Percentiles rank a stretch among this genome's conserved stretches.
These are phyloP conservation scores for Gilbertella persicaria DNA, from an alignment of 371 early-diverging fungal genomes.

Conservation along the genomic window DNA sequence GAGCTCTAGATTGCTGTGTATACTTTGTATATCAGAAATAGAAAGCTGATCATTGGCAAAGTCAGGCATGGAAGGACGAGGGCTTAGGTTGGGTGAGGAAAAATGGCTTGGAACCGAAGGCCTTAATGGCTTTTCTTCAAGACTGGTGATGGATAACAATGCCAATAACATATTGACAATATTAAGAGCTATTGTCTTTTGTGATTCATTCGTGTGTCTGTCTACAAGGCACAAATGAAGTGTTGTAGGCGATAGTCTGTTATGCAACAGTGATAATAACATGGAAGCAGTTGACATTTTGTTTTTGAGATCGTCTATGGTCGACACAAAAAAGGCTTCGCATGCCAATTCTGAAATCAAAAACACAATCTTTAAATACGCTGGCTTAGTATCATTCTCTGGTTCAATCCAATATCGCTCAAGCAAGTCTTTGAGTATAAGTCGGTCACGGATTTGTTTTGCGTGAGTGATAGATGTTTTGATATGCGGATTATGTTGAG, in stretches of 20 bases:
- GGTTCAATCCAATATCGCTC: slow-evolving; percentile 43
- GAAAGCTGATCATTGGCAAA: background rate
- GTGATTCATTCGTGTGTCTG: slow-evolving; percentile 9
- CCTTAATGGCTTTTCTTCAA: slow-evolving; percentile 2
- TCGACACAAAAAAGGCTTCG: slow-evolving; percentile 28
- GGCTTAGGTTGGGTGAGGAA: slow-evolving; percentile 26
- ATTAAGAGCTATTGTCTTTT: slow-evolving; percentile 20
- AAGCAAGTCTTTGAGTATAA: slow-evolving; percentile 31
- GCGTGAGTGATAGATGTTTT: background rate
- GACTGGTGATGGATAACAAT: slow-evolving; percentile 22
- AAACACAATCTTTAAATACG: slow-evolving; percentile 28
- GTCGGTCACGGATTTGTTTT: slow-evolving; percentile 16
- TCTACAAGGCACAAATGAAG: slow-evolving; percentile 13
- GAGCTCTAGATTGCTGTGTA: slow-evolving; percentile 2
- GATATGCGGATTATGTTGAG: slow-evolving; percentile 11
- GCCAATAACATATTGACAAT: slow-evolving; percentile 28
- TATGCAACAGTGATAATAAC: slow-evolving; percentile 22
- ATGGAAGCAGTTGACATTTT: slow-evolving; percentile 19
- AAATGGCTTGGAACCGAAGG: slow-evolving; percentile 1
- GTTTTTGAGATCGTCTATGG: slow-evolving; percentile 20
- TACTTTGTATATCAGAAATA: slow-evolving; percentile 8
- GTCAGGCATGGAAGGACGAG: slow-evolving; percentile 24
- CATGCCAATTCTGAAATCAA: slow-evolving; percentile 36
- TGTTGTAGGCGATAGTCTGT: slow-evolving; percentile 26
- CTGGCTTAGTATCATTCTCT: slow-evolving; percentile 10